Evolutionary conservation across 2,329 filamentous ascomycete species (phyloP).

Genomic region (Colletotrichum sp.): DNA sequence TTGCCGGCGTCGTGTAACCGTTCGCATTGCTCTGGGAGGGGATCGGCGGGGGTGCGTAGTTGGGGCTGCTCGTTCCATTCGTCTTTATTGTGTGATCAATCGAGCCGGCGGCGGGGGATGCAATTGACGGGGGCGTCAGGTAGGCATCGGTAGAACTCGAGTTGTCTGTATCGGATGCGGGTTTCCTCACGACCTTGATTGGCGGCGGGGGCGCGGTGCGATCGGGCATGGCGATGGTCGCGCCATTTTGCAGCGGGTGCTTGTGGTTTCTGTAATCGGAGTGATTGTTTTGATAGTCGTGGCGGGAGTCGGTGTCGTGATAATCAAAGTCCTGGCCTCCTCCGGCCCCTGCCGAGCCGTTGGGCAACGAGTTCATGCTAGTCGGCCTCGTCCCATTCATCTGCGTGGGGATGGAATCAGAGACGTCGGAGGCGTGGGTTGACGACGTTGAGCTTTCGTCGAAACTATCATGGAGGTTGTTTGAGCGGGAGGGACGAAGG

Average conservation of each 20-base stretch:
- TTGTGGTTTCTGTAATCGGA: constrained; percentile 32
- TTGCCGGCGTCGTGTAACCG: constrained; percentile 15
- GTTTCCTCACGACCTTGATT: constrained; percentile 11
- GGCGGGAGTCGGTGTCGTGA: constrained; percentile 28
- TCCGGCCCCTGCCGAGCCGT: constrained; percentile 44
- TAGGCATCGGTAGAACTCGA: constrained; percentile 36
- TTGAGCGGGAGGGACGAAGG: constrained; percentile 46
- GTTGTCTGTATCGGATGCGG: constrained; percentile 25
- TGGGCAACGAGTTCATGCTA: constrained; percentile 65
- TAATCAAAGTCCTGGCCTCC: constrained; percentile 34
- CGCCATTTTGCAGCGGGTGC: constrained; percentile 29
- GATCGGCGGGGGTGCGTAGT: constrained; percentile 30
- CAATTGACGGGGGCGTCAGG: constrained; percentile 35
- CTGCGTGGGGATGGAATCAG: constrained; percentile 47
- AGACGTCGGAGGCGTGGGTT: constrained; percentile 57
- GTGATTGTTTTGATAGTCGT: constrained; percentile 30
- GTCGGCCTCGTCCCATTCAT: constrained; percentile 46
- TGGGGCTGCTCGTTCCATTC: constrained; percentile 28
- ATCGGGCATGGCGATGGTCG: constrained; percentile 30
- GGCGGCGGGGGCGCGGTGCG: constrained; percentile 26
- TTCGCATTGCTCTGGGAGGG: constrained; percentile 23
- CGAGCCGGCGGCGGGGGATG: constrained; percentile 31
- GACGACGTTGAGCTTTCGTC: constrained; percentile 61
- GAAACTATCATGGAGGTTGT: constrained; percentile 56
- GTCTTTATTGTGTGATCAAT: constrained; percentile 11